phyloP scores from a whole-genome alignment of 495 filamentous ascomycete species.

The Hypoxylon subgilvum region DNA sequence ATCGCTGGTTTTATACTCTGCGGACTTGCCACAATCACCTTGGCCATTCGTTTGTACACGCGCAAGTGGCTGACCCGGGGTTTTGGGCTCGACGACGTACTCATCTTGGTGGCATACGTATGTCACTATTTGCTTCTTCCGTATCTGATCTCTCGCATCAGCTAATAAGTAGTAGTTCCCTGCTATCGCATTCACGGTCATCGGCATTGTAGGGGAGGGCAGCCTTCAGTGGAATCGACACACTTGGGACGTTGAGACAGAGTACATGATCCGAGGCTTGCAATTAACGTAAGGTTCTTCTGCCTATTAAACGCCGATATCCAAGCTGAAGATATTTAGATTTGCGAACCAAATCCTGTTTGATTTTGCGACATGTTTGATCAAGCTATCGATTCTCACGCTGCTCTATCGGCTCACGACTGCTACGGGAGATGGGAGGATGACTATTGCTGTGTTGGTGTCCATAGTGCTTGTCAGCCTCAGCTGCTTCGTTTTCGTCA shows the following conservation, averaged over 20 bases:
- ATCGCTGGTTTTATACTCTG: conserved; percentile 52
- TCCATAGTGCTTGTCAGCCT: conserved; percentile 53
- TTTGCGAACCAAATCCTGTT: conserved; percentile 61
- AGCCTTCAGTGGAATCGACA: conserved; percentile 63
- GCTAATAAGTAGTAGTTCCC: conserved; percentile 34
- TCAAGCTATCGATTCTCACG: conserved; percentile 63
- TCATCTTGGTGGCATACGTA: conserved; percentile 51
- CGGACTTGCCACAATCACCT: conserved; percentile 48
- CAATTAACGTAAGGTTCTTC: conserved; percentile 47
- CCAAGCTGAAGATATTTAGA: conserved; percentile 32
- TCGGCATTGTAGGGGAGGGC: conserved; percentile 49
- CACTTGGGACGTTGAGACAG: conserved; percentile 56
- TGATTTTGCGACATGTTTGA: conserved; percentile 58
- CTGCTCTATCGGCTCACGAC: conserved; percentile 48
- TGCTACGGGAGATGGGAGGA: conserved; percentile 24
- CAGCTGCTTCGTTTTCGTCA: conserved; percentile 55
- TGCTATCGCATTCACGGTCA: conserved; percentile 52
- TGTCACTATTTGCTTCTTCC: background rate
- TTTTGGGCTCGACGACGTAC: conserved; percentile 58
- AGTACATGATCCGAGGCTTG: conserved; percentile 43
- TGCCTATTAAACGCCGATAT: background rate
- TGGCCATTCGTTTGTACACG: conserved; percentile 57
- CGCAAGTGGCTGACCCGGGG: conserved; percentile 50
- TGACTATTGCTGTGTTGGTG: conserved; percentile 44
- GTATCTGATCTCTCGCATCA: conserved; percentile 9